Evolutionary conservation across 2,329 filamentous ascomycete genomes (phyloP), one percentile per base, ranked within the genome.

Genomic region (Monosporascus sp.): DNA sequence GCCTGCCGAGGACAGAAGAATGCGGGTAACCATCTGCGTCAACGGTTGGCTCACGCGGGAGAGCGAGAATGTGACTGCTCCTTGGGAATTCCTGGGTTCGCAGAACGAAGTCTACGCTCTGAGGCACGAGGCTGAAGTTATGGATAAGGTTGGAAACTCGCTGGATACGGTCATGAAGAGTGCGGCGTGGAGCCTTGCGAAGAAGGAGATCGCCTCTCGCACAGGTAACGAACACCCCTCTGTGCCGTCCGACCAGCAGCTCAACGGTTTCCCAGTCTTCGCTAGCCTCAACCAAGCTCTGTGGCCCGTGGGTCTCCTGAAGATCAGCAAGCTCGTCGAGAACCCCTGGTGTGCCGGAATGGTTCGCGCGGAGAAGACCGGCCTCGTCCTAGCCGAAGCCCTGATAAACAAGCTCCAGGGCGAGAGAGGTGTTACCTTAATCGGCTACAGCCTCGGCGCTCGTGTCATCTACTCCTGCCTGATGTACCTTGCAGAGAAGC

Each of bases 391-490:
- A 4, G 90, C 91, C 3, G 90, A 95, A 65, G 89, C 89, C 0
- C 72, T 96, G 48, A 87, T 91, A 61, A 92, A 91, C 69, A 87
- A 83, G 54, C 86, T 89, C 0, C 90, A 93, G 64, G 91, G 91
- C 38, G 88, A 94, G 68, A 78, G 91, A 15, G 87, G 89, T 0
- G 87, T 95, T 1, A 92, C 86, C 0, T 72, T 96, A 1, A 78
- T 95, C 20, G 91, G 90, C 1, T 95, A 92, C 68, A 92, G 89
- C 1, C 76, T 94, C 2, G 91, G 91, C 7, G 89, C 90, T 3
- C 79, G 88, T 26, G 83, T 94, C 14, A 91, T 97, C 48, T 96
- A 89, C 68, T 84, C 86, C 1, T 96, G 92, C 62, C 77, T 96
- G 2, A 83, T 86, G 63, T 83, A 78, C 9, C 79, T 97, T 14